A percentile compares a stretch with the other conserved stretches of the same genome.
Conservation (phyloP, 129 eudicot genomes). For the Lactuca saligna region DNA sequence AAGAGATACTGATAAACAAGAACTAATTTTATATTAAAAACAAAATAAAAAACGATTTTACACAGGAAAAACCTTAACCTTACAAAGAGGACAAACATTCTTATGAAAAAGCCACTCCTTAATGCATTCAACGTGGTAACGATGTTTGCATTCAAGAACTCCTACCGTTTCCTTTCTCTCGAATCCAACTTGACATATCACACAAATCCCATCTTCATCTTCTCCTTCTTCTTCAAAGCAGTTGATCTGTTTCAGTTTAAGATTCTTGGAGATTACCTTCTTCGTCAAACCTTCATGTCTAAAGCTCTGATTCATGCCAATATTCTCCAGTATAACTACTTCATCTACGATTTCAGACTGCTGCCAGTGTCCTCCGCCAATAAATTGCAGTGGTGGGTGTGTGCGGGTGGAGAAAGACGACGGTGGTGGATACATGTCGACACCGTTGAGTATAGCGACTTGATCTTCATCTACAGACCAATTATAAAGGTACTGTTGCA, state of each 20-base stretch:
- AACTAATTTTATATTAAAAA: too few species aligned
- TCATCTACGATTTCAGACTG: not conserved
- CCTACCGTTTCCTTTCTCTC: not conserved
- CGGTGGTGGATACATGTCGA: not conserved
- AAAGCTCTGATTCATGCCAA: not conserved
- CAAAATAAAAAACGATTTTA: too few species aligned
- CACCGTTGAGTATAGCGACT: not conserved
- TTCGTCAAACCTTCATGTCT: not conserved
- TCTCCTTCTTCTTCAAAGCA: not conserved
- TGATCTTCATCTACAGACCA: not conserved
- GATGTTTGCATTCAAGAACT: not conserved
- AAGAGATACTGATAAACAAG: too few species aligned
- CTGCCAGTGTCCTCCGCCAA: not conserved
- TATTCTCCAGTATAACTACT: not conserved
- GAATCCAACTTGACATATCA: not conserved
- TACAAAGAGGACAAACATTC: not conserved
- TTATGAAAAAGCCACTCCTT: not conserved
- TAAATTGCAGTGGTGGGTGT: not conserved
- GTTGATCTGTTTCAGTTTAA: not conserved
- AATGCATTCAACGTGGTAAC: not conserved
- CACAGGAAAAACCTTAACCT: not conserved
- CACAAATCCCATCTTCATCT: not conserved
- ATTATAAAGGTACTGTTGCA: not conserved
- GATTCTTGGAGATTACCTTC: not conserved
- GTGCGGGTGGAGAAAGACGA: not conserved